Base-by-base conservation (phyloP, 768 basidiomycete species). In the Boletus rubroflammeus region DNA sequence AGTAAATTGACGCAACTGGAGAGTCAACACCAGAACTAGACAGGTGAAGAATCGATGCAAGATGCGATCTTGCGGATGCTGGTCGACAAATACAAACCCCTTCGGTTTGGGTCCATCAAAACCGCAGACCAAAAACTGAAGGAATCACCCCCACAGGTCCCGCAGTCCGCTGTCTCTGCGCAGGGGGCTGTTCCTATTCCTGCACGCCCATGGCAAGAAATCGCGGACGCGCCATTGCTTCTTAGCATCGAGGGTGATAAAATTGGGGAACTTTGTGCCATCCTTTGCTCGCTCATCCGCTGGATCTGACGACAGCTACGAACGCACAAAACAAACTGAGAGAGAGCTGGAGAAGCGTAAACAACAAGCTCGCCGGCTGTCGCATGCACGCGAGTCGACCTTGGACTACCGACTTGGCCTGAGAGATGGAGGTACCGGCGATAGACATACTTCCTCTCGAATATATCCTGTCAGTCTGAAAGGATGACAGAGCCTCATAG, bases 61-160 rank as follows among this genome's bases (percentile, higher is more conserved):
- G 84, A 89, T 70, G 79, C 84, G 0, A 84, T 93, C 1, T 74
- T 91, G 17, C 80, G 90, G 21, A 93, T 95, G 89, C 78, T 93
- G 6, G 78, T 92, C 32, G 91, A 93, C 74, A 88, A 90, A 66
- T 85, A 93, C 74, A 92, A 88, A 69, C 90, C 91, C 1, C 70
- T 92, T 32, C 78, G 88, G n/a, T 78, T 75, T 9, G 84, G 82
- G 9, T 66, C 72, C 11, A 78, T 88, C 40, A 69, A 75, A 56
- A 76, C 79, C 1, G 86, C 87, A 6, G 87, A 90, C 47, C 75
- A 88, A 65, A 88, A 84, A 66, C 60, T 89, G 48, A 84, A 78
- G 66, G 70, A 75, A 41, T 67, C 73, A 1, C 78, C 77, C 1
- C 80, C 80, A 5, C 72, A 63, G 34, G 62, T 82, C 29, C 25